Base-by-base conservation (phyloP, 768 basidiomycete species). In the Leccinum imitatum region DNA sequence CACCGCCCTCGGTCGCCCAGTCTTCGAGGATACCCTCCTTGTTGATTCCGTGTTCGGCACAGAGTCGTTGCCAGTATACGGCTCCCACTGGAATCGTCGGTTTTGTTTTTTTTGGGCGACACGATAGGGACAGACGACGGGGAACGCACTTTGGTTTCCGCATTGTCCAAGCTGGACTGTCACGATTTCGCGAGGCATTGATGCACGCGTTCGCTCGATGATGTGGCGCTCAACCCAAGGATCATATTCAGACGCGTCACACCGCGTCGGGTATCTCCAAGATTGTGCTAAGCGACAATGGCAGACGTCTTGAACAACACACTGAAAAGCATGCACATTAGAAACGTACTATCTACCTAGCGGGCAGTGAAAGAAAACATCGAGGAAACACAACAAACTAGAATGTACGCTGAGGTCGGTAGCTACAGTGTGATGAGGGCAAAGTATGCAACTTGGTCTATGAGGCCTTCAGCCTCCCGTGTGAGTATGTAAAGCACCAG, bases 21-120 rank as follows among this genome's bases (percentile, higher is more conserved):
- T 98, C 95, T 73, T 98, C 95, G 51, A 98, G 86, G 59, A 93
- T 93, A 30, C 97, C 97, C 66, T 95, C 91, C 59, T 90, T 89
- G 73, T 85, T 95, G 78, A 99, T 98, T 17, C 97, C 97, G 75
- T 99, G 97, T 76, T 99, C 97, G 17, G 94, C 93, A 68, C 97
- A 98, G 17, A 99, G 84, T 50, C 96, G 90, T 68, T 98, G 95
- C 97, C 97, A 99, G 78, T 90, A 99, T 63, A 97, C 95, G 55
- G 93, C 89, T 50, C 95, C 93, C 88, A 98, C 96, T 98, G 17
- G 11, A 19, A 47, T 56, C 11, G 11, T 44, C n/a, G 17, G 10
- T 53, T 44, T 44, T 23, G 14, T 3, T 30, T 7, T 7, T 37
- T 39, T 31, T 10, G 6, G n/a, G 27, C 50, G 9, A 44, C 35